A percentile compares a stretch with the other conserved stretches of the same genome.
Conservation (phyloP, 2,329 filamentous ascomycete genomes). For the Pseudonectria buxi region DNA sequence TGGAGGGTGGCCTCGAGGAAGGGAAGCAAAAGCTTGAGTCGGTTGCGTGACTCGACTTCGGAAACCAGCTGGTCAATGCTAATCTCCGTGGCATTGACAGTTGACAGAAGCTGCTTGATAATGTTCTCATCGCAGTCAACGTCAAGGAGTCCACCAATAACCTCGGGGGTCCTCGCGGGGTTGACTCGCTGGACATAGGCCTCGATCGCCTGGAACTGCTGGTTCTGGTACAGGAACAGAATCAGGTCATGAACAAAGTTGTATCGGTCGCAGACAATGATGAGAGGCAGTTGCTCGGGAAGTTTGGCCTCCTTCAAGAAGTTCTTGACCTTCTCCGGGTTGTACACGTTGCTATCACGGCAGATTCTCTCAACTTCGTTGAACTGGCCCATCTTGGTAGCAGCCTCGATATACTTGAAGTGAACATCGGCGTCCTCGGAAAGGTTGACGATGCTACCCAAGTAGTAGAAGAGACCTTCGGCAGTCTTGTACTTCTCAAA, state of each 20-base stretch:
- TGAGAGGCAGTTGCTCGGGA: slow-evolving; percentile 86
- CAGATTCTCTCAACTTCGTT: slow-evolving; percentile 97
- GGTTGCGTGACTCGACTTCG: slow-evolving; percentile 93
- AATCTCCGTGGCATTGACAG: slow-evolving; percentile 76
- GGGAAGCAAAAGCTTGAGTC: slow-evolving; percentile 87
- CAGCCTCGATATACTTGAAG: slow-evolving; percentile 99
- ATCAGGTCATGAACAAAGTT: slow-evolving; percentile 98
- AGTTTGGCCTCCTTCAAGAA: slow-evolving; percentile 96
- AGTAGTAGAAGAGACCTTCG: slow-evolving; percentile 96
- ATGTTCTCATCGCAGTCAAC: slow-evolving; percentile 96
- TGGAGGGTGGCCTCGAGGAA: slow-evolving; percentile 92
- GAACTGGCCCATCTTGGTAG: slow-evolving; percentile 86
- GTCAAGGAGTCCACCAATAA: slow-evolving; percentile 87
- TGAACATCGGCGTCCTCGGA: slow-evolving; percentile 92
- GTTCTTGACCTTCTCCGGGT: slow-evolving; percentile 96
- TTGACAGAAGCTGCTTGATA: slow-evolving; percentile 84
- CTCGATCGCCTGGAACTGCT: slow-evolving; percentile 98
- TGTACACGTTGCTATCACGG: slow-evolving; percentile 83
- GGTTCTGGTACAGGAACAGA: slow-evolving; percentile 95
- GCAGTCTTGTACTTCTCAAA: slow-evolving; percentile 97
- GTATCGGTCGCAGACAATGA: slow-evolving; percentile 98
- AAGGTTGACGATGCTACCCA: slow-evolving; percentile 95
- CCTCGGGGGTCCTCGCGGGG: slow-evolving; percentile 80
- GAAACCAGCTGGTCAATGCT: slow-evolving; percentile 90
- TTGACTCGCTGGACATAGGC: slow-evolving; percentile 97